Evolutionary conservation across 2,329 filamentous ascomycete species (phyloP).

Genomic region (Trichoderma sp.): DNA sequence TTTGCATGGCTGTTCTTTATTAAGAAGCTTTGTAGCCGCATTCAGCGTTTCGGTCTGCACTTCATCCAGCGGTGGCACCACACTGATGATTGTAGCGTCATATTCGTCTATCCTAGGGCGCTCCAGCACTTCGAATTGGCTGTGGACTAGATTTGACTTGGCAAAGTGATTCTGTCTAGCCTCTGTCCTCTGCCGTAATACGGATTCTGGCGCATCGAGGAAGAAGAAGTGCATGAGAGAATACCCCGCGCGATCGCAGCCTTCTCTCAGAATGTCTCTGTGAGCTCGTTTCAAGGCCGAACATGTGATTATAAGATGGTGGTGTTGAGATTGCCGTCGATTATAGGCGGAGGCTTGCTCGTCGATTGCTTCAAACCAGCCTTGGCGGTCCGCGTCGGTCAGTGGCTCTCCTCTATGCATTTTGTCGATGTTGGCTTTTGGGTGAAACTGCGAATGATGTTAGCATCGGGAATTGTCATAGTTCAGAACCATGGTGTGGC

Average conservation of each 20-base stretch:
- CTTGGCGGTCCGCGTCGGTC: slow-evolving; percentile 3
- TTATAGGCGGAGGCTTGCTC: slow-evolving; percentile 11
- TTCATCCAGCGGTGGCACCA: background rate
- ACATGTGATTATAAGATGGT: slow-evolving; percentile 8
- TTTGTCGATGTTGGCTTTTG: slow-evolving; percentile 16
- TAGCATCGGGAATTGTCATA: background rate
- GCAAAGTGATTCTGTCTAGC: slow-evolving; percentile 2
- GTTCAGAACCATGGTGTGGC: background rate
- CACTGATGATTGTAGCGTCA: slow-evolving; percentile 8
- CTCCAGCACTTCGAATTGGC: slow-evolving; percentile 2
- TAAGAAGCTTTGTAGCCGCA: background rate
- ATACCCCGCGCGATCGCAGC: background rate
- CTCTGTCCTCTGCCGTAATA: background rate
- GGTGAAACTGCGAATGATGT: background rate
- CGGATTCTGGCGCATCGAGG: background rate
- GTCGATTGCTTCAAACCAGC: slow-evolving; percentile 13
- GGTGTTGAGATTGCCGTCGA: background rate
- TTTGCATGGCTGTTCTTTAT: background rate
- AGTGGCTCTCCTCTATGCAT: slow-evolving; percentile 8
- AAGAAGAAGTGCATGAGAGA: slow-evolving; percentile 11
- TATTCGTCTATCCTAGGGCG: slow-evolving; percentile 10
- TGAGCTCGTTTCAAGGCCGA: slow-evolving; percentile 3
- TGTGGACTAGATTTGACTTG: slow-evolving; percentile 14
- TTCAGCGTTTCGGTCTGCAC: slow-evolving; percentile 29
- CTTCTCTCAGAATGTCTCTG: background rate